Conservation (phyloP, 495 filamentous ascomycete genomes). For the Hypoxylon trugodes region DNA sequence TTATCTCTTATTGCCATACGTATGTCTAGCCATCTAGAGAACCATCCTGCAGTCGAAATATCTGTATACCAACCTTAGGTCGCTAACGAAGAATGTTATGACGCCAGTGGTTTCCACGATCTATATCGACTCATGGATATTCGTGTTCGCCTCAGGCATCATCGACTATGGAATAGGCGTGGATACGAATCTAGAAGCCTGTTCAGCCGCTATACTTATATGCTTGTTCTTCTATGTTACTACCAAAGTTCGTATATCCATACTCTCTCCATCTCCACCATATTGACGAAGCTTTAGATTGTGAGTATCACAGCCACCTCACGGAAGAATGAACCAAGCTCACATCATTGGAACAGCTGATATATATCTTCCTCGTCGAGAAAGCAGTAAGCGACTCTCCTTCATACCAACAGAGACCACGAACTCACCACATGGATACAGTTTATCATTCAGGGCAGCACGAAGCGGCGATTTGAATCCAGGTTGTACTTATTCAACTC, state of each 20-base stretch:
- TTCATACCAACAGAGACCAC: neutral
- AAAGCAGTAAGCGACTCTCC: slow-evolving; percentile 53
- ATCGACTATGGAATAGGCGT: slow-evolving; percentile 59
- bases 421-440: slow-evolving; percentile 28
- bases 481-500: slow-evolving; percentile 61
- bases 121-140: slow-evolving; percentile 59
- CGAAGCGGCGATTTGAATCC: slow-evolving; percentile 55
- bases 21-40: slow-evolving; percentile 39
- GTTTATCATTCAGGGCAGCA: slow-evolving; percentile 57
- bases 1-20: slow-evolving; percentile 58
- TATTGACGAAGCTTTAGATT: slow-evolving; percentile 43
- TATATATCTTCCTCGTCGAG: slow-evolving; percentile 63
- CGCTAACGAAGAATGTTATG: neutral
- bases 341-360: slow-evolving; percentile 46
- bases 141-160: slow-evolving; percentile 60
- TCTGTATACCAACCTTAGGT: neutral
- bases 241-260: slow-evolving; percentile 54
- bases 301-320: slow-evolving; percentile 34
- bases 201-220: slow-evolving; percentile 58
- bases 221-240: slow-evolving; percentile 62
- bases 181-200: slow-evolving; percentile 50
- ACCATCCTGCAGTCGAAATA: neutral
- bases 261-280: neutral
- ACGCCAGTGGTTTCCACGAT: slow-evolving; percentile 58
- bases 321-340: neutral